Evolutionary conservation across 345 rosid species (phyloP).

Genomic region (Gossypium ekmanianum): DNA sequence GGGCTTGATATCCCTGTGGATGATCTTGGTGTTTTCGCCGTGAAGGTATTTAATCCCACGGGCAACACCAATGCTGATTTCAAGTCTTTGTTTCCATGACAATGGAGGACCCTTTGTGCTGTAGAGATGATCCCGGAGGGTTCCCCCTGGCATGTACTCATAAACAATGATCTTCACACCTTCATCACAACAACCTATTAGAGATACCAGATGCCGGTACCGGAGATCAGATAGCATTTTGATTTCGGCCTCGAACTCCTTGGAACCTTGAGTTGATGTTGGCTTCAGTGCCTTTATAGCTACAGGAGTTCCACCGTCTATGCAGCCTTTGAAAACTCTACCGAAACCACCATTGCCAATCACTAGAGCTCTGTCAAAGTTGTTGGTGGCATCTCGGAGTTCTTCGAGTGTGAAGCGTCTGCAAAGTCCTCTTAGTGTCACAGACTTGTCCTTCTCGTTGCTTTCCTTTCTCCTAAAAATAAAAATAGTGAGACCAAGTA

Average conservation of each 20-base stretch:
- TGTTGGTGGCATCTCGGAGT: conserved; percentile 23
- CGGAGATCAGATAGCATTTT: conserved; percentile 7
- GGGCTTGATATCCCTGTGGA: conserved; percentile 39
- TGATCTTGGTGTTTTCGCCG: conserved; percentile 29
- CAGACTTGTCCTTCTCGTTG: not conserved
- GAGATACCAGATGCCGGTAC: not conserved
- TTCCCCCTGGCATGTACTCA: conserved; percentile 40
- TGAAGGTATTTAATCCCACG: conserved; percentile 38
- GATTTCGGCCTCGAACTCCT: conserved; percentile 5
- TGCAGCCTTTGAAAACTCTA: conserved; percentile 38
- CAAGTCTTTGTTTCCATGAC: conserved; percentile 40
- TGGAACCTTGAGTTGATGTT: conserved; percentile 3
- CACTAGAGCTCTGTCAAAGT: conserved; percentile 29
- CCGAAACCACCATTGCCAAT: conserved; percentile 40
- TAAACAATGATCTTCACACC: conserved; percentile 18
- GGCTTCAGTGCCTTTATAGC: conserved; percentile 29
- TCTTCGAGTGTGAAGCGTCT: conserved; percentile 6
- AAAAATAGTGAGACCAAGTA: not conserved
- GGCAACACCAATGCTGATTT: conserved; percentile 39
- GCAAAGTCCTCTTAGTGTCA: not conserved
- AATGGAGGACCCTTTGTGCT: conserved; percentile 33
- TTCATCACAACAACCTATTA: conserved; percentile 16
- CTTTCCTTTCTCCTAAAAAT: not conserved
- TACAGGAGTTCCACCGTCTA: conserved; percentile 29
- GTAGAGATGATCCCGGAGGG: conserved; percentile 31